Evolutionary conservation across 805 yeast genomes (phyloP), one percentile per base, ranked within the genome.

Genomic region (Myxozyma udenii): DNA sequence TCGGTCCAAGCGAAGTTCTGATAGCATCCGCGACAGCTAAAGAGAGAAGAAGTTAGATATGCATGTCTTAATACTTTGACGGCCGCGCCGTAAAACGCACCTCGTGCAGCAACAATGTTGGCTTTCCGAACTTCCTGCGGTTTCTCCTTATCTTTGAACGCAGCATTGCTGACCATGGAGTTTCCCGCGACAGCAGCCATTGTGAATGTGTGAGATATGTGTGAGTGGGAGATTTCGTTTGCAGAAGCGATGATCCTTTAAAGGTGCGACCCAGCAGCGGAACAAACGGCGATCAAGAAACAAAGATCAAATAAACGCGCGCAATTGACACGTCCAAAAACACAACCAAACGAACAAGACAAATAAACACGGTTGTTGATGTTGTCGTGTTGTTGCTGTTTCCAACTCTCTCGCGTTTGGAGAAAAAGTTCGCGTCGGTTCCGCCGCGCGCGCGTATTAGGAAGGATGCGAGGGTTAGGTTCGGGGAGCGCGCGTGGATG

Each of bases 1-100:
- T 91, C 50, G 99, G 99, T 19, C 99, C 99, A 53, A 93, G 74
- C 14, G 98, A 85, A 4, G 97, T 90, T 70, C 96, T 79, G 63
- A 89, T 87, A 43, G 96, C 96, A 70, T 89, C 96, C 2, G 95
- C 89, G 23, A 89, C 96, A 4, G 96, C 95, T 64, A 22, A 3
- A 32, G 22, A 9, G 16, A 25, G 14, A 23, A 12, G 11, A 23
- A 4, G n/a, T 5, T 7, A 6, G 22, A 24, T 26, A 23, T n/a
- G 30, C 18, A 35, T 14, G 22, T 12, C 25, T 11, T 4, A 9
- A 12, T 35, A 9, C 18, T 28, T 30, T n/a, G 7, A 6, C 6
- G 14, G 16, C 30, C 14, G 19, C 14, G 14, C 7, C 19, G 5
- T 21, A 9, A 14, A 14, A 51, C 64, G 14, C 37, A 64, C 67